Evolutionary conservation across 257 asterid species (phyloP).

Genomic region (Mentha longifolia): DNA sequence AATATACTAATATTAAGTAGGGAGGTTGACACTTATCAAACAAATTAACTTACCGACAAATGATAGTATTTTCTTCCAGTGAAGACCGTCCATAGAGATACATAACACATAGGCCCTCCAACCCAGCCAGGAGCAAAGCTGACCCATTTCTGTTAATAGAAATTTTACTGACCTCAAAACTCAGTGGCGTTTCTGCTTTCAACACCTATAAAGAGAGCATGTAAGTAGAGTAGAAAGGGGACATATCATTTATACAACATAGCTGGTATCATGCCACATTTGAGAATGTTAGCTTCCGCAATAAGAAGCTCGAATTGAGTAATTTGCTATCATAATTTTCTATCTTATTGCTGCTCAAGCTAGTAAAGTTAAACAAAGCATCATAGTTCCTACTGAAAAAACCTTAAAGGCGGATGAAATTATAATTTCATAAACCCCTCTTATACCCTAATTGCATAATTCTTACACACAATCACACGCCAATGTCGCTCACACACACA

Average conservation of each 20-base stretch:
- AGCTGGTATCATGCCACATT: background rate
- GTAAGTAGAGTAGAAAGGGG: slow-evolving; percentile 20
- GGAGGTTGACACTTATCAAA: background rate
- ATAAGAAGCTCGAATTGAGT: slow-evolving; percentile 6
- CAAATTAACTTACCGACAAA: slow-evolving; percentile 59
- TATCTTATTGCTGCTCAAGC: background rate
- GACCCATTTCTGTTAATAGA: slow-evolving; percentile 77
- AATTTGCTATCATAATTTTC: background rate
- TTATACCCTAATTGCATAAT: slow-evolving; percentile 26
- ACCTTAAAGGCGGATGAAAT: background rate
- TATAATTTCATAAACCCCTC: slow-evolving; percentile 33
- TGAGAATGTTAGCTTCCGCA: background rate
- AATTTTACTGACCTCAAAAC: slow-evolving; percentile 67
- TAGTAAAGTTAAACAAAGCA: background rate
- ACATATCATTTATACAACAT: slow-evolving; percentile 18
- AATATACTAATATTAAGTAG: slow-evolving; percentile 1
- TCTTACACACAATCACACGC: slow-evolving; percentile 2
- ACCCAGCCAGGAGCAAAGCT: slow-evolving; percentile 70
- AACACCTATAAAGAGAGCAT: slow-evolving; percentile 56
- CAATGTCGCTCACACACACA: background rate
- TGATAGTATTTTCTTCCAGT: slow-evolving; percentile 60
- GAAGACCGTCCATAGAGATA: slow-evolving; percentile 83
- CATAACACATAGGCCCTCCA: slow-evolving; percentile 66
- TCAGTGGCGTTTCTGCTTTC: slow-evolving; percentile 60
- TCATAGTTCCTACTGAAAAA: background rate